Percentiles rank a stretch among this genome's conserved stretches.
Evolutionary conservation across 1,284 basidiomycete genomes (phyloP).

Genomic region (Apiotrichum gracile): DNA sequence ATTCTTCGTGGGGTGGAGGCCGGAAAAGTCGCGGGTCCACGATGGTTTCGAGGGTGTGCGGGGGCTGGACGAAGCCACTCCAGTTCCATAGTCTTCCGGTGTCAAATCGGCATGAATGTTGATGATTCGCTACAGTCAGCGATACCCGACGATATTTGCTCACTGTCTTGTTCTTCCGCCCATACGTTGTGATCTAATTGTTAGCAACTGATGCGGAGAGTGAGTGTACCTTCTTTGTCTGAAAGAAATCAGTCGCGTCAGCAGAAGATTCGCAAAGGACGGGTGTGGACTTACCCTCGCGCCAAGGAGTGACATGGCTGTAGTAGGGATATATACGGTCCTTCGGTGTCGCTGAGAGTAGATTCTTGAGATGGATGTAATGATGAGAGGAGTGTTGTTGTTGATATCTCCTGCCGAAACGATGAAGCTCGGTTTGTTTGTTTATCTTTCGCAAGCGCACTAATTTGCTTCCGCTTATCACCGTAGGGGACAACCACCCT

Average conservation of each 20-base stretch:
- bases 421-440: background rate
- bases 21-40: background rate
- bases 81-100: background rate
- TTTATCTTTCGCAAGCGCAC: too few relatives aligned
- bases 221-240: conserved; percentile 39
- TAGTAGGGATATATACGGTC: background rate
- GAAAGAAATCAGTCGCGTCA: conserved; percentile 33
- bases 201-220: background rate
- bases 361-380: background rate
- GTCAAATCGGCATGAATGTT: conserved; percentile 30
- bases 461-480: too few relatives aligned
- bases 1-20: background rate
- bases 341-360: background rate
- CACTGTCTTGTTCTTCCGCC: conserved; percentile 22
- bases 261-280: background rate
- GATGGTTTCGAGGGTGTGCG: too few relatives aligned
- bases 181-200: conserved; percentile 43
- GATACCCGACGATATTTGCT: background rate
- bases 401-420: background rate
- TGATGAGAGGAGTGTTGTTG: background rate
- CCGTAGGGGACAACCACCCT: too few relatives aligned
- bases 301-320: conserved; percentile 8
- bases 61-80: too few relatives aligned
- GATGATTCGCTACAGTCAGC: conserved; percentile 29
- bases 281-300: conserved; percentile 21